phyloP scores from a whole-genome alignment of 1,284 basidiomycete genomes.

The Meira miltonrushii region DNA sequence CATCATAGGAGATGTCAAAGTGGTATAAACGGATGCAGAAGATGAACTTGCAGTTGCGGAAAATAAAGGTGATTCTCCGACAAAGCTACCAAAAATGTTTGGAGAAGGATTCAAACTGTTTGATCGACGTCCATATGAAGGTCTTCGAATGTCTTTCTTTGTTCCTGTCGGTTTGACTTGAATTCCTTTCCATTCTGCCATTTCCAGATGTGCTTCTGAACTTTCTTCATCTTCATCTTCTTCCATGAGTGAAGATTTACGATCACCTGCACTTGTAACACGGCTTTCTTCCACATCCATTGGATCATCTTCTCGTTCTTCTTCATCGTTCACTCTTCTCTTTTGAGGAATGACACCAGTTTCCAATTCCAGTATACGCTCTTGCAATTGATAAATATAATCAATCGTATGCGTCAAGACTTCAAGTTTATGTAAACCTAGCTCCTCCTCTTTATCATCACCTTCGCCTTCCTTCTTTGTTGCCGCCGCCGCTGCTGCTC shows the following conservation, averaged over 20 bases:
- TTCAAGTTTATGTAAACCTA: constrained; percentile 43
- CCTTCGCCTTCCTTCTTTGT: constrained; percentile 17
- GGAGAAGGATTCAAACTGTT: constrained; percentile 13
- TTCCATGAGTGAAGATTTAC: constrained; percentile 12
- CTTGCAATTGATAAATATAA: constrained; percentile 44
- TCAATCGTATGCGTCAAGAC: constrained; percentile 45
- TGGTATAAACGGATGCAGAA: constrained; percentile 12
- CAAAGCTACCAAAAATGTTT: constrained; percentile 13
- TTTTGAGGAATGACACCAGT: constrained; percentile 24
- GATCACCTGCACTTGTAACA: constrained; percentile 4
- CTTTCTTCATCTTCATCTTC: constrained; percentile 21
- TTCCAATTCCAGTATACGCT: constrained; percentile 32
- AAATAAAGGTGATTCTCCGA: constrained; percentile 7
- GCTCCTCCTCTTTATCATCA: constrained; percentile 34
- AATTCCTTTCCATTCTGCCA: constrained; percentile 15
- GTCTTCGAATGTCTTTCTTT: not conserved
- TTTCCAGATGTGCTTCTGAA: constrained; percentile 6
- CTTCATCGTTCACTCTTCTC: constrained; percentile 15
- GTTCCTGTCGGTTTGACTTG: not conserved
- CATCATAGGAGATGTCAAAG: constrained; percentile 34
- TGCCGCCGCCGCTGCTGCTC: constrained; percentile 15
- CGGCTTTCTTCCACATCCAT: constrained; percentile 1
- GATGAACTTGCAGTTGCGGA: not conserved
- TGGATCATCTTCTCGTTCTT: constrained; percentile 17
- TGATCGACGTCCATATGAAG: constrained; percentile 12